Conservation (phyloP, 1,284 basidiomycete genomes). For the Singerocomus inundabilis region DNA sequence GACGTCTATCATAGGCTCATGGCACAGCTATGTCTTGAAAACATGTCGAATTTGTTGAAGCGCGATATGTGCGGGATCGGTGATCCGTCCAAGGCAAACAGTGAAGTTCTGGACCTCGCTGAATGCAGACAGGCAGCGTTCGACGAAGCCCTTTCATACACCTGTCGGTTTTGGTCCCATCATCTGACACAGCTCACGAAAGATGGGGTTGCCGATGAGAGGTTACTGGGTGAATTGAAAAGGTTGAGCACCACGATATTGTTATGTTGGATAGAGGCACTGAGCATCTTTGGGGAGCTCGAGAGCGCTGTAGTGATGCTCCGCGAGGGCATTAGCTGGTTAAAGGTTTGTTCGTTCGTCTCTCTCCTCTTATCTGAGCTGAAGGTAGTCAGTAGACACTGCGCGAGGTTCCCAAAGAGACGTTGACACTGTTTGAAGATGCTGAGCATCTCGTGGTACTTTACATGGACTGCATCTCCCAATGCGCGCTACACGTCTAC, state of each 20-base stretch:
- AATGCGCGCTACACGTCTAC: conserved; percentile 26
- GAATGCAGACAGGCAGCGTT: conserved; percentile 14
- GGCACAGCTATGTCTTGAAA: conserved; percentile 20
- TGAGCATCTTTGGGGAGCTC: conserved; percentile 22
- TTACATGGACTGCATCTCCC: conserved; percentile 22
- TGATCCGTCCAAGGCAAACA: conserved; percentile 21
- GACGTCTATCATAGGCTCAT: conserved; percentile 17
- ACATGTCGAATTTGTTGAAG: conserved; percentile 19
- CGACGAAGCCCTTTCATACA: conserved; percentile 21
- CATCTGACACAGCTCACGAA: conserved; percentile 20
- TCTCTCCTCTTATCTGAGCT: neutral
- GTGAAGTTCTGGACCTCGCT: conserved; percentile 22
- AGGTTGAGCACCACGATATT: conserved; percentile 17
- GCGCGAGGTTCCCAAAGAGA: conserved; percentile 3
- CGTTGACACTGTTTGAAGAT: conserved; percentile 10
- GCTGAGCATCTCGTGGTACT: conserved; percentile 22
- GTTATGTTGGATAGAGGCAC: conserved; percentile 24
- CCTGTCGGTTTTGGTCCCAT: conserved; percentile 25
- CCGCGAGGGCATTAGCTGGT: conserved; percentile 18
- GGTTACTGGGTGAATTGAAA: conserved; percentile 7
- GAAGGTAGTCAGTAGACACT: conserved; percentile 10
- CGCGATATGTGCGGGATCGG: conserved; percentile 25
- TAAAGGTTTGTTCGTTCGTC: conserved; percentile 14
- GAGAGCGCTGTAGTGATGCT: conserved; percentile 23
- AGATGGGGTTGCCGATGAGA: conserved; percentile 6